A percentile compares a stretch with the other conserved stretches of the same genome.
These are phyloP conservation scores for Spinellus fusiger DNA, from an alignment of 192 early-diverging fungal genomes.

Conservation along the genomic window DNA sequence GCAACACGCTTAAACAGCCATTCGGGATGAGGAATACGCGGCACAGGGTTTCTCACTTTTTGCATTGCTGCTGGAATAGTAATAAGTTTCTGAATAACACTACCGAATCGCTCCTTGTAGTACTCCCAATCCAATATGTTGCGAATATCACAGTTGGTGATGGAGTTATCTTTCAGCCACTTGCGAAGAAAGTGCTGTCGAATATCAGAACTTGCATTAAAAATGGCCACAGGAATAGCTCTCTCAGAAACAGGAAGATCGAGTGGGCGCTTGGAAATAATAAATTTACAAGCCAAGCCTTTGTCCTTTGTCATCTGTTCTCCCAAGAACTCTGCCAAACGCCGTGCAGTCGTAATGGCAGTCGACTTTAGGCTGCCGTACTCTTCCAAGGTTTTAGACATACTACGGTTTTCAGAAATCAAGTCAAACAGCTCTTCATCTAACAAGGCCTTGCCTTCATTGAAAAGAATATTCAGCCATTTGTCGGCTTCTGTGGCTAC, in stretches of 20 bases:
- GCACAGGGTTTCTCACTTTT: conserved; percentile 87
- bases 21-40: conserved; percentile 87
- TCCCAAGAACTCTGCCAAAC: conserved; percentile 94
- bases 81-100: conserved; percentile 94
- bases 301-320: conserved; percentile 98
- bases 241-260: conserved; percentile 88
- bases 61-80: conserved; percentile 99
- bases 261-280: conserved; percentile 80
- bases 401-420: conserved; percentile 95
- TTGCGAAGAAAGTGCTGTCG: conserved; percentile 79
- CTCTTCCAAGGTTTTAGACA: conserved; percentile 91
- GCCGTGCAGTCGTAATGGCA: conserved; percentile 88
- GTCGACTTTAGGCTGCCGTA: conserved; percentile 94
- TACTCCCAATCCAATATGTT: conserved; percentile 95
- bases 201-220: conserved; percentile 74
- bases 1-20: conserved; percentile 86
- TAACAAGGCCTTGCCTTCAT: conserved; percentile 68
- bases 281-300: conserved; percentile 91
- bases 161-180: conserved; percentile 81
- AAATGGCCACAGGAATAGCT: conserved; percentile 92
- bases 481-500: conserved; percentile 89
- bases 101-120: conserved; percentile 92
- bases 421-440: conserved; percentile 92
- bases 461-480: conserved; percentile 93
- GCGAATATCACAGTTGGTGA: conserved; percentile 81